phyloP scores from a whole-genome alignment of 768 basidiomycete species.

The Mycena albidolilacea region DNA sequence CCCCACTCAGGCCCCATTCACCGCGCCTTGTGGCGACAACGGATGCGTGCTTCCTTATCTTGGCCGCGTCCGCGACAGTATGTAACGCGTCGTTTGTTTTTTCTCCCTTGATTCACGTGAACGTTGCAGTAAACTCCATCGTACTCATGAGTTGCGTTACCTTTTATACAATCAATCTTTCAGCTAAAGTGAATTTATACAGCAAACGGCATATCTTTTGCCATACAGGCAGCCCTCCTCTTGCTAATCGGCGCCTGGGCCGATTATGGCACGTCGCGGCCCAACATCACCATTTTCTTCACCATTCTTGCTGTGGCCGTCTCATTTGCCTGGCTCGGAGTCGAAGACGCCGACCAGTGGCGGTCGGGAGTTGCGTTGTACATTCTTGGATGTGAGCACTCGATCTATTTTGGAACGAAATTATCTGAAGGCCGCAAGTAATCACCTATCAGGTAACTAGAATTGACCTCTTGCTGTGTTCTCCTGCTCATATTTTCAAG shows the following conservation, averaged over 20 bases:
- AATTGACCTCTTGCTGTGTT: background rate
- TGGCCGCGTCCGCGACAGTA: conserved; percentile 72
- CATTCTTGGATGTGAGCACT: conserved; percentile 70
- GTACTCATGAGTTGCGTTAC: conserved; percentile 66
- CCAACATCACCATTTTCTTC: conserved; percentile 84
- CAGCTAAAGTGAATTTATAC: background rate
- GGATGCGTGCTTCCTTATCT: conserved; percentile 79
- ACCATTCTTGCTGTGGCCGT: conserved; percentile 76
- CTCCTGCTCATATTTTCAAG: conserved; percentile 47
- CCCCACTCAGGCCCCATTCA: conserved; percentile 69
- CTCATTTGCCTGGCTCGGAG: conserved; percentile 85
- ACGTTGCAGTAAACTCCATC: conserved; percentile 78
- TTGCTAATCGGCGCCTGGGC: conserved; percentile 83
- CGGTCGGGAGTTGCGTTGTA: conserved; percentile 73
- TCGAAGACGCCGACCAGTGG: conserved; percentile 77
- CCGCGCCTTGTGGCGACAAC: conserved; percentile 63
- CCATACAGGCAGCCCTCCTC: conserved; percentile 78
- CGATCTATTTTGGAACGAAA: background rate
- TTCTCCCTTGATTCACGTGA: background rate
- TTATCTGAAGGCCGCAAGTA: conserved; percentile 54
- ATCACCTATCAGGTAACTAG: conserved; percentile 76
- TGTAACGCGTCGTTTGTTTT: conserved; percentile 42
- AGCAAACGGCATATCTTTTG: conserved; percentile 84
- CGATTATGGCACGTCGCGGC: conserved; percentile 79
- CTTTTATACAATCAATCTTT: background rate